phyloP scores from a whole-genome alignment of 2,329 filamentous ascomycete genomes.

The Eurotiales sp. region DNA sequence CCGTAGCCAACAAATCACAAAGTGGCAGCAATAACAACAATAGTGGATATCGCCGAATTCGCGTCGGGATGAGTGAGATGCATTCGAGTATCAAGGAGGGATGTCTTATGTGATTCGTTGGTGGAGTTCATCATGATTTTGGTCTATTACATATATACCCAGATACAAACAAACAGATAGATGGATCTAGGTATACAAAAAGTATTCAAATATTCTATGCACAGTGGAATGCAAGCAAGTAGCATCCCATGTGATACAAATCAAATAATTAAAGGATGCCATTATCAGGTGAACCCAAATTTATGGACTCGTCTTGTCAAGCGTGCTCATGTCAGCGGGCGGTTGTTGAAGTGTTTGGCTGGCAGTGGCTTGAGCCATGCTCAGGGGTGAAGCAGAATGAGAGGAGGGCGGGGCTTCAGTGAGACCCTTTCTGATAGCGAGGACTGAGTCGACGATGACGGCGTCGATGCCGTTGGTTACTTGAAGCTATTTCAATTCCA shows the following conservation, averaged over 20 bases:
- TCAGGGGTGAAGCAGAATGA: slow-evolving; percentile 20
- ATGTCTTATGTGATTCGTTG: slow-evolving; percentile 42
- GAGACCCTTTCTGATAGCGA: slow-evolving; percentile 87
- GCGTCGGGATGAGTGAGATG: slow-evolving; percentile 44
- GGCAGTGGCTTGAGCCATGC: slow-evolving; percentile 9
- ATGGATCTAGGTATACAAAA: no score
- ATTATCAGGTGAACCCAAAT: not conserved
- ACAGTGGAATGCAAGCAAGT: no score
- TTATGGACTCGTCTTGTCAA: slow-evolving; percentile 5
- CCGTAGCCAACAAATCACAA: slow-evolving; percentile 16
- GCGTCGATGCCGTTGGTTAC: slow-evolving; percentile 94
- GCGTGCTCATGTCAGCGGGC: slow-evolving; percentile 10
- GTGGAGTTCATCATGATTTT: not conserved
- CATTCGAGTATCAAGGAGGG: slow-evolving; percentile 49
- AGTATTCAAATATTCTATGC: no score
- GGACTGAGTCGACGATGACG: slow-evolving; percentile 92
- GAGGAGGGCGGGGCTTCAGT: slow-evolving; percentile 44
- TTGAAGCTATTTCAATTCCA: slow-evolving; percentile 63
- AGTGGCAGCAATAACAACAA: slow-evolving; percentile 19
- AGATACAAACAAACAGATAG: no score
- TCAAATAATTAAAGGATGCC: no score
- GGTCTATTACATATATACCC: no score
- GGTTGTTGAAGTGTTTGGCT: slow-evolving; percentile 10
- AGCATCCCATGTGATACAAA: no score
- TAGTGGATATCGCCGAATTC: slow-evolving; percentile 26